Evolutionary conservation across 257 asterid species (phyloP).

Genomic region (Solanum infundibuliforme): DNA sequence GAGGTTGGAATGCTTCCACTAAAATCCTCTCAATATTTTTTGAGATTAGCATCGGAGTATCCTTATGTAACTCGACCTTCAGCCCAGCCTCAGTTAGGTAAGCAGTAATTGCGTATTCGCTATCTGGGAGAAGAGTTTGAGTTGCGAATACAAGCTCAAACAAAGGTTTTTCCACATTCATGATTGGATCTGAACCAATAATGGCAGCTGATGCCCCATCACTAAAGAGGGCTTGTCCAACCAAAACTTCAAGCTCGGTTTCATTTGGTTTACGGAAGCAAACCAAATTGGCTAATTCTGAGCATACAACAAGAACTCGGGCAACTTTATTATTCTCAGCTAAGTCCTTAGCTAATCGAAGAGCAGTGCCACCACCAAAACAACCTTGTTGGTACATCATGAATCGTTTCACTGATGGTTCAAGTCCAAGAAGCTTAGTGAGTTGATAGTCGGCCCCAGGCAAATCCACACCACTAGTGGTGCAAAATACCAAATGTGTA

Average conservation of each 20-base stretch:
- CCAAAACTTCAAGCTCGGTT: background rate
- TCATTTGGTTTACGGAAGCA: conserved; percentile 1
- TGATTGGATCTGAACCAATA: conserved; percentile 5
- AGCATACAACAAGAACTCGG: background rate
- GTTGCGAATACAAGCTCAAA: conserved; percentile 1
- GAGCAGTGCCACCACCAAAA: background rate
- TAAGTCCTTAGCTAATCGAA: background rate
- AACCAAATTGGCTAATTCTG: background rate
- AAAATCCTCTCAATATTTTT: background rate
- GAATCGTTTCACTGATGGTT: background rate
- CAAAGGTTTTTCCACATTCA: background rate
- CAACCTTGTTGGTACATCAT: conserved; percentile 17
- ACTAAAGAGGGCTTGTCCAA: background rate
- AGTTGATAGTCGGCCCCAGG: conserved; percentile 9
- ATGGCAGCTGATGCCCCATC: background rate
- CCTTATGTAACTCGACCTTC: background rate
- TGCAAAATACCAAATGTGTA: background rate
- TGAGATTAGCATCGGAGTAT: conserved; percentile 1
- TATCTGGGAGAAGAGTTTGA: conserved; percentile 4
- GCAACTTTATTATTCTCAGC: background rate
- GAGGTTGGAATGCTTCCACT: background rate
- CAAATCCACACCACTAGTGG: conserved; percentile 1
- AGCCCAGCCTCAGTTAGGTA: background rate
- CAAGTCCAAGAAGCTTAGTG: background rate
- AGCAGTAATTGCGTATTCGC: background rate